Percentiles rank a stretch among this genome's conserved stretches.
These are phyloP conservation scores for Lipomyces yamanashiensis DNA, from an alignment of 805 yeast genomes.

Conservation along the genomic window DNA sequence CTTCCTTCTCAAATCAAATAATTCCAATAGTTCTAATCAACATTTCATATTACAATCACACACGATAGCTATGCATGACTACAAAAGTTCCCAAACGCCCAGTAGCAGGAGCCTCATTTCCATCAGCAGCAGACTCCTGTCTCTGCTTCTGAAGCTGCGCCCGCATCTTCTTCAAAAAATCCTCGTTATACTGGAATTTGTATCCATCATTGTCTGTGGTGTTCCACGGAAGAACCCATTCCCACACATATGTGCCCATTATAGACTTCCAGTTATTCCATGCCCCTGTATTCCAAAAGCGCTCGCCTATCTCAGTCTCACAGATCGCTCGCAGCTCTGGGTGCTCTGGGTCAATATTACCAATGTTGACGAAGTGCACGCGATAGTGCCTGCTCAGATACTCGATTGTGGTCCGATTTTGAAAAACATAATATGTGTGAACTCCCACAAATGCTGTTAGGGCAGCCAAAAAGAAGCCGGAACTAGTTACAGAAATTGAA, in stretches of 20 bases:
- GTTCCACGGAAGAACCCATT: constrained; percentile 37
- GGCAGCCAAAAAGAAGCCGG: constrained; percentile 13
- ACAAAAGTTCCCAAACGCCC: constrained; percentile 10
- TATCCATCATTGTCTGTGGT: constrained; percentile 25
- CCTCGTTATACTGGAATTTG: constrained; percentile 25
- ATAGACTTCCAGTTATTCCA: constrained; percentile 36
- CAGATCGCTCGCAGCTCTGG: constrained; percentile 14
- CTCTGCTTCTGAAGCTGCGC: constrained; percentile 4
- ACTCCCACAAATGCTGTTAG: constrained; percentile 16
- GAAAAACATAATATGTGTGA: constrained; percentile 26
- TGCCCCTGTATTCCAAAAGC: constrained; percentile 32
- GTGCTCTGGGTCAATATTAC: not conserved
- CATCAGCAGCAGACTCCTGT: not conserved
- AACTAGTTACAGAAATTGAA: constrained; percentile 5
- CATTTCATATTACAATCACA: not conserved
- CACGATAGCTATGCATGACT: constrained; percentile 7
- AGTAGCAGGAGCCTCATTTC: not conserved
- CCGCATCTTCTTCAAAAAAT: constrained; percentile 19
- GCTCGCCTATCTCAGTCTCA: constrained; percentile 28
- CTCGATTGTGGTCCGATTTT: constrained; percentile 30
- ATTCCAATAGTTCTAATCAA: not conserved
- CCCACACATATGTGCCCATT: constrained; percentile 36
- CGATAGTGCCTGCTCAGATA: constrained; percentile 23
- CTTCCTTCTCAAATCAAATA: not conserved
- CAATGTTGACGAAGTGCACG: constrained; percentile 15